A percentile compares a stretch with the other conserved stretches of the same genome.
Evolutionary conservation across 2,329 filamentous ascomycete species (phyloP).

Genomic region (Teratosphaeriaceae sp.): DNA sequence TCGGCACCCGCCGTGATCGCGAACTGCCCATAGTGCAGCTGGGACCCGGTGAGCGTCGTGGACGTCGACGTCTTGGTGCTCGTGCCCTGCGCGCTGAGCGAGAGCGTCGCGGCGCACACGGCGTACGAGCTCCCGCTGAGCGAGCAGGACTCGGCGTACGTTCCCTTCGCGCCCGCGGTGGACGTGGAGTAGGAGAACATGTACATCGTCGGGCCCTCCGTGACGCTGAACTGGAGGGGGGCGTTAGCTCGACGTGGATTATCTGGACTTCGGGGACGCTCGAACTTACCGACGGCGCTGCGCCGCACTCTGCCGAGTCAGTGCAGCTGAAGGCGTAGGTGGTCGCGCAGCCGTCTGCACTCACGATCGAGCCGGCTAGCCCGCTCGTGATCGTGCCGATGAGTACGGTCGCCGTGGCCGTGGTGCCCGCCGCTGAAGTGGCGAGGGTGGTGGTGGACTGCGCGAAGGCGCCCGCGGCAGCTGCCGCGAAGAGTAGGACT

Average conservation of each 20-base stretch:
- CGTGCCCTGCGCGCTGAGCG: not conserved
- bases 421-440: not conserved
- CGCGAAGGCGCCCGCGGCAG: not conserved
- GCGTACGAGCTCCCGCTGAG: constrained; percentile 2
- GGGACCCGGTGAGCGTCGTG: not conserved
- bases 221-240: not conserved
- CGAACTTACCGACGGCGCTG: not conserved
- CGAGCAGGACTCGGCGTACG: constrained; percentile 4
- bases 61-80: not conserved
- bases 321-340: constrained; percentile 7
- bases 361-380: constrained; percentile 5
- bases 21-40: constrained; percentile 5
- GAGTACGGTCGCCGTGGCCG: not conserved
- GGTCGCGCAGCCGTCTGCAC: constrained; percentile 3
- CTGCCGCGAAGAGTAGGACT: not conserved
- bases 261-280: not conserved
- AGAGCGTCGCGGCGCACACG: constrained; percentile 1
- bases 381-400: constrained; percentile 1
- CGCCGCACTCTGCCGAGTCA: not conserved
- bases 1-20: constrained; percentile 8
- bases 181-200: constrained; percentile 2
- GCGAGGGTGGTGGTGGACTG: not conserved
- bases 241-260: not conserved
- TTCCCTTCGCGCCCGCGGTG: constrained; percentile 1
- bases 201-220: constrained; percentile 3